These are phyloP conservation scores for Flaveria linearis DNA, from an alignment of 129 eudicot species.

Conservation along the genomic window DNA sequence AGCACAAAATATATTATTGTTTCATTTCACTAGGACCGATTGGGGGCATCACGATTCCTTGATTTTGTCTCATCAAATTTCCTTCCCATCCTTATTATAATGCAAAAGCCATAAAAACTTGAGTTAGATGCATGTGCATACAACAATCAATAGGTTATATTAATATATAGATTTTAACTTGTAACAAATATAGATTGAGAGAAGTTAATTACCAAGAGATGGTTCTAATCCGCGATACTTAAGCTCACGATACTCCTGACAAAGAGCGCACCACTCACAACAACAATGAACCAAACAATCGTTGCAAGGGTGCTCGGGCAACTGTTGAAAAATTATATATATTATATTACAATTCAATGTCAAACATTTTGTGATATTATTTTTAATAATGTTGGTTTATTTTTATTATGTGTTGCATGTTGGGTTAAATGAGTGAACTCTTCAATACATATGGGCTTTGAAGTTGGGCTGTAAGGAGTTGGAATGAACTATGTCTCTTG, in stretches of 20 bases:
- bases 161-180: slow-evolving; percentile 21
- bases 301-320: slow-evolving; percentile 40
- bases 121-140: not conserved
- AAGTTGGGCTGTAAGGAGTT: too few species aligned
- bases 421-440: too few species aligned
- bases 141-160: not conserved
- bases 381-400: too few species aligned
- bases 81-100: slow-evolving; percentile 56
- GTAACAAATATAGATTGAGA: not conserved
- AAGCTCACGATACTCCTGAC: slow-evolving; percentile 14
- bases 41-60: slow-evolving; percentile 49
- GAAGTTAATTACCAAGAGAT: slow-evolving; percentile 1
- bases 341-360: too few species aligned
- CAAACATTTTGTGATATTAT: too few species aligned
- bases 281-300: slow-evolving; percentile 53
- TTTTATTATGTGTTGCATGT: too few species aligned
- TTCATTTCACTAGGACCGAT: slow-evolving; percentile 48
- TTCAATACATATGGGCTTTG: too few species aligned
- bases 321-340: too few species aligned
- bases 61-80: slow-evolving; percentile 41
- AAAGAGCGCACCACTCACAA: slow-evolving; percentile 46
- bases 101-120: slow-evolving; percentile 14
- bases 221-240: slow-evolving; percentile 10
- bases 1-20: slow-evolving; percentile 28
- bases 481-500: too few species aligned